phyloP scores from a whole-genome alignment of 2,329 filamentous ascomycete genomes.

The Xylariaceae sp. region DNA sequence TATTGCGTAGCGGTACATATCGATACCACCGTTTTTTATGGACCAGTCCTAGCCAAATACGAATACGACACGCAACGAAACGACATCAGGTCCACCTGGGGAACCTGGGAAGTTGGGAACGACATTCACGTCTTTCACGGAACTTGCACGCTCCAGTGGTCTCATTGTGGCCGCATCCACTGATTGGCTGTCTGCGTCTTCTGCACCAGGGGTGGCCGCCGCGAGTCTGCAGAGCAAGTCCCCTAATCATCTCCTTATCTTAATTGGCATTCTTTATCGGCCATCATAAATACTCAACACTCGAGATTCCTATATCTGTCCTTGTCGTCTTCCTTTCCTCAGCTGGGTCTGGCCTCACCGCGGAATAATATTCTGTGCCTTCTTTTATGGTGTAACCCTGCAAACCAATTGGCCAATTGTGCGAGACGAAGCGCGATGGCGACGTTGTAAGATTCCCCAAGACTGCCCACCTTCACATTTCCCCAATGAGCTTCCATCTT shows the following conservation, averaged over 20 bases:
- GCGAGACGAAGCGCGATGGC: conserved; percentile 25
- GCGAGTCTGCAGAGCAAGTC: conserved; percentile 21
- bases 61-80: conserved; percentile 7
- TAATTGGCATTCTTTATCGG: conserved; percentile 3
- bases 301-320: not conserved
- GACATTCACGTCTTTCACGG: conserved; percentile 18
- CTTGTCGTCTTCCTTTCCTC: not conserved
- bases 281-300: conserved; percentile 3
- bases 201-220: not conserved
- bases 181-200: conserved; percentile 23
- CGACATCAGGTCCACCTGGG: too few relatives aligned
- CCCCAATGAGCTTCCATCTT: not conserved
- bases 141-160: conserved; percentile 28
- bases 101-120: too few relatives aligned
- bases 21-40: not conserved
- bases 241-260: conserved; percentile 24
- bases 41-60: conserved; percentile 11
- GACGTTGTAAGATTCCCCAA: conserved; percentile 25
- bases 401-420: conserved; percentile 3
- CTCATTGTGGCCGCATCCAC: conserved; percentile 29
- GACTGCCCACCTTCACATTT: not conserved
- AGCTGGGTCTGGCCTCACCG: not conserved
- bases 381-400: conserved; percentile 4
- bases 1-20: not conserved
- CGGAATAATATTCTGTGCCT: not conserved